Evolutionary conservation across 345 rosid species (phyloP), one percentile per base, ranked within the genome.

Genomic region (Eucalyptus caleyi): DNA sequence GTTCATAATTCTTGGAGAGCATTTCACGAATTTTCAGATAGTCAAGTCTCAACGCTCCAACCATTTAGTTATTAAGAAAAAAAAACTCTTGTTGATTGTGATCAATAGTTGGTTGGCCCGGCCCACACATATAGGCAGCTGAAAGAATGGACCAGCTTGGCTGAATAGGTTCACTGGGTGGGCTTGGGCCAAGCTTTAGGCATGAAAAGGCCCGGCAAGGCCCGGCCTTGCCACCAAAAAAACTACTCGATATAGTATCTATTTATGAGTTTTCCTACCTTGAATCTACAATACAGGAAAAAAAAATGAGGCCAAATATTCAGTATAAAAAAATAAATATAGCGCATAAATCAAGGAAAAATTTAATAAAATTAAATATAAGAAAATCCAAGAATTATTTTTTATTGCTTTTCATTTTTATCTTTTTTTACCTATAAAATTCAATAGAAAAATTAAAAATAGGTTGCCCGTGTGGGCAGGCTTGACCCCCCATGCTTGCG

Each of bases 21-120:
- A 4, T 16, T 32, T 65, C 77, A n/a, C 1, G 3, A 65, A 18
- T 65, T 32, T 65, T 16, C 21, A 7, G 0, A 62, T 62, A 12
- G 18, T 14, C 72, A 4, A 0, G 5, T 65, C 11, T 65, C 6
- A 5, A 65, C 5, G 11, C 1, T 3, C 6, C 0, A 1, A 19
- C 3, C 6, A 19, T n/a, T 3, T 4, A 5, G 0, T n/a, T 65
- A 65, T n/a, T 27, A 30, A 62, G 16, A 13, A 13, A 4, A 7
- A 67, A 67, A 16, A 34, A 32, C 4, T 34, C 81, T n/a, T 32
- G 77, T 2, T 16, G 21, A 65, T 65, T n/a, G 77, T 16, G 24
- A 69, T 32, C 42, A 16, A 69, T 69, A 10, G 81, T 24, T 32
- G 81, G 24, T 69, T 19, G 11, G 81, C 81, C 81, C 42, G 24